Evolutionary conservation across 1,139 yeast species (phyloP).

Genomic region (Lodderomyces oxycetoniae): DNA sequence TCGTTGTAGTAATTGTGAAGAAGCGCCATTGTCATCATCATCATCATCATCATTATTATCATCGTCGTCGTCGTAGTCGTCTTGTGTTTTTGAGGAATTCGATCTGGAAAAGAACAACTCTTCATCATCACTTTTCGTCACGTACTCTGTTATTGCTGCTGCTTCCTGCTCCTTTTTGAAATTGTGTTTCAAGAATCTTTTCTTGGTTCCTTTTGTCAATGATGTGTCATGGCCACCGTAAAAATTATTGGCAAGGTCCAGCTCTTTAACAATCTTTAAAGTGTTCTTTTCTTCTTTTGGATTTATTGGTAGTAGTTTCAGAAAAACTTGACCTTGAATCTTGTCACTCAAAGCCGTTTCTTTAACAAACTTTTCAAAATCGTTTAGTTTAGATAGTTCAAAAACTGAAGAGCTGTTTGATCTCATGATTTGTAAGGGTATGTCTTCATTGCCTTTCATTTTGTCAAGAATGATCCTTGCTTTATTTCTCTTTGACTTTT

Average conservation of each 20-base stretch:
- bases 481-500: slow-evolving; percentile 11
- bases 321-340: slow-evolving; percentile 21
- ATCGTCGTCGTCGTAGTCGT: background rate
- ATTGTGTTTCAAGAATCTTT: slow-evolving; percentile 12
- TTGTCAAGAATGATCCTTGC: slow-evolving; percentile 12
- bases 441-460: slow-evolving; percentile 18
- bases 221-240: slow-evolving; percentile 21
- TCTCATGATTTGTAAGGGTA: slow-evolving; percentile 23
- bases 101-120: slow-evolving; percentile 13
- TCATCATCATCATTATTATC: background rate
- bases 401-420: slow-evolving; percentile 27
- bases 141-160: background rate
- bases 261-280: slow-evolving; percentile 26
- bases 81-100: slow-evolving; percentile 9
- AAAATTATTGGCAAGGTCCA: slow-evolving; percentile 29
- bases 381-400: slow-evolving; percentile 33
- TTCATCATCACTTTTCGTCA: slow-evolving; percentile 10
- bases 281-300: slow-evolving; percentile 12
- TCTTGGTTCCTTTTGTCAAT: slow-evolving; percentile 9
- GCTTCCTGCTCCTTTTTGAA: slow-evolving; percentile 1
- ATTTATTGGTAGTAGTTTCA: slow-evolving; percentile 10
- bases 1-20: slow-evolving; percentile 34
- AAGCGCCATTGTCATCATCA: background rate
- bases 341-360: slow-evolving; percentile 35
- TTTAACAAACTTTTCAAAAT: slow-evolving; percentile 32